Evolutionary conservation across 371 early-diverging fungal species (phyloP).

Genomic region (Saksenaea oblongispora): DNA sequence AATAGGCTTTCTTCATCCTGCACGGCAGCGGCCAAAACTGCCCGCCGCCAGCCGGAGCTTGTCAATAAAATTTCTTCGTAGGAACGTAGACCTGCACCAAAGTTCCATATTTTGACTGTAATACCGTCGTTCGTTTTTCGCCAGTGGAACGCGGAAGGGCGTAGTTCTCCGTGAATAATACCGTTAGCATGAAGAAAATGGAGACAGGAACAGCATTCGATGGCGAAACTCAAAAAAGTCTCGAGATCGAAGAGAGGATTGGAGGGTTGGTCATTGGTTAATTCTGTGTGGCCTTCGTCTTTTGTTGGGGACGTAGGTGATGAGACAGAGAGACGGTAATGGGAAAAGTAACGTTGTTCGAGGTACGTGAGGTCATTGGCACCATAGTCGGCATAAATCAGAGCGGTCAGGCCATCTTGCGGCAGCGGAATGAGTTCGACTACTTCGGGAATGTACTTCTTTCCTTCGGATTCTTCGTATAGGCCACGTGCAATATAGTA

Average conservation of each 20-base stretch:
- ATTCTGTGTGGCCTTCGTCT: constrained; percentile 11
- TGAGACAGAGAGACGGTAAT: constrained; percentile 9
- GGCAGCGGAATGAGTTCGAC: constrained; percentile 35
- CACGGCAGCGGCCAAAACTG: constrained; percentile 15
- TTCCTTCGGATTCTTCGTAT: constrained; percentile 32
- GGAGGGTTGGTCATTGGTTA: not conserved
- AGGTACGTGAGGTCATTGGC: constrained; percentile 1
- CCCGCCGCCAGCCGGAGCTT: constrained; percentile 35
- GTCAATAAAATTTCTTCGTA: constrained; percentile 45
- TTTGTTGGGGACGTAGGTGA: not conserved
- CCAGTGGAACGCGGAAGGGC: constrained; percentile 35
- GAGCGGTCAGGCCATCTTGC: constrained; percentile 37
- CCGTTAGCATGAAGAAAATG: constrained; percentile 46
- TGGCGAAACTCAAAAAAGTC: constrained; percentile 34
- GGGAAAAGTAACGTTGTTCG: constrained; percentile 19
- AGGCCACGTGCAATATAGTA: constrained; percentile 41
- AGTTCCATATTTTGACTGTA: constrained; percentile 37
- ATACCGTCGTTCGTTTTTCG: constrained; percentile 13
- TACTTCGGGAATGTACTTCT: constrained; percentile 31
- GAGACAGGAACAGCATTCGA: constrained; percentile 38
- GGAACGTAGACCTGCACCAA: constrained; percentile 37
- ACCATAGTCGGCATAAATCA: constrained; percentile 31
- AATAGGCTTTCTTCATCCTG: constrained; percentile 10
- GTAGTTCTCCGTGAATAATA: constrained; percentile 42
- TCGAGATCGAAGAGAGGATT: constrained; percentile 18